A percentile compares a stretch with the other conserved stretches of the same genome.
These are phyloP conservation scores for Cymbopogon citratus DNA, from an alignment of 176 grass and related monocot genomes.

Conservation along the genomic window DNA sequence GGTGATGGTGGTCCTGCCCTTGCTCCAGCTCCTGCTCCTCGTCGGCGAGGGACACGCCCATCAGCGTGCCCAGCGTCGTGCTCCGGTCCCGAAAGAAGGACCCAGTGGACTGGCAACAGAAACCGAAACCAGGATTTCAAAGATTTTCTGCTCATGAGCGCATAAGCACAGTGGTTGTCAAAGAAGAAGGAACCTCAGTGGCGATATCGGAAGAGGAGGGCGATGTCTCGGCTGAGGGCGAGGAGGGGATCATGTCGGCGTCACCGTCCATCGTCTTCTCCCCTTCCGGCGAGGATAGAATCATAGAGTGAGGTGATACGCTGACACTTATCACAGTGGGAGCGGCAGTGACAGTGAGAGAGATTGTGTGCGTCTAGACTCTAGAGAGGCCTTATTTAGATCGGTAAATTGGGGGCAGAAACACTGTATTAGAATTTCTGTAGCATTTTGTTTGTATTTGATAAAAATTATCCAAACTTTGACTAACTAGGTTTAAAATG, in stretches of 20 bases:
- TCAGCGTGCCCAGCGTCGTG: slow-evolving; percentile 92
- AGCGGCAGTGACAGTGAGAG: too few species aligned
- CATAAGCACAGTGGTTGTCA: not conserved
- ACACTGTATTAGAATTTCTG: too few species aligned
- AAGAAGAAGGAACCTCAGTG: slow-evolving; percentile 42
- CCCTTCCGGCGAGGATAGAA: not conserved
- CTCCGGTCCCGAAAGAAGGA: slow-evolving; percentile 94
- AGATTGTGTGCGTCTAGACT: too few species aligned
- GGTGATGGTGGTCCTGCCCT: not conserved
- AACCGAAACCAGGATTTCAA: not conserved
- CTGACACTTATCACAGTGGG: not conserved
- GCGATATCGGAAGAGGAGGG: slow-evolving; percentile 80
- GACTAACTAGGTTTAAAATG: too few species aligned
- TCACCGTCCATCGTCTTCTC: slow-evolving; percentile 44
- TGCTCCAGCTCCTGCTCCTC: slow-evolving; percentile 3
- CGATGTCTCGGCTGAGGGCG: slow-evolving; percentile 63
- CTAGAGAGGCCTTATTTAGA: too few species aligned
- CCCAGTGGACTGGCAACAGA: slow-evolving; percentile 68
- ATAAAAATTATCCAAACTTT: too few species aligned
- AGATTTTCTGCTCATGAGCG: not conserved
- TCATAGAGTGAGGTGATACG: not conserved
- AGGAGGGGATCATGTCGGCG: slow-evolving; percentile 48
- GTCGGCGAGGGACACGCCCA: slow-evolving; percentile 70
- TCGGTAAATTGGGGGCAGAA: too few species aligned
- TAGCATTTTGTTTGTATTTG: too few species aligned